These are phyloP conservation scores for Nigrograna mackinnonii DNA, from an alignment of 2,329 filamentous ascomycete species.

Conservation along the genomic window DNA sequence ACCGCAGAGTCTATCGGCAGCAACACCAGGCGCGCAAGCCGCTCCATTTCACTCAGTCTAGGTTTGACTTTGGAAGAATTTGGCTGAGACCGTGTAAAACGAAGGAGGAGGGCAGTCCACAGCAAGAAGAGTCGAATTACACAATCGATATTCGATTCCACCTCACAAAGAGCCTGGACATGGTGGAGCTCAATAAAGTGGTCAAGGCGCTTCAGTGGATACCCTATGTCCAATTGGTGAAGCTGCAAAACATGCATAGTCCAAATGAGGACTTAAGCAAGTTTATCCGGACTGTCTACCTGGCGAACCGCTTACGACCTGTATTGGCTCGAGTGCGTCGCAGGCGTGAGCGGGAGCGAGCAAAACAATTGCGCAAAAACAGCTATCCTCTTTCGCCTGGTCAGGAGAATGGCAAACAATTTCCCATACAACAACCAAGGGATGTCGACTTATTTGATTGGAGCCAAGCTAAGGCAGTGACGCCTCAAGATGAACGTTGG, in stretches of 20 bases:
- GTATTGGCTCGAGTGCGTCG: slow-evolving; percentile 5
- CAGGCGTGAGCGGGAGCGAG: slow-evolving; percentile 1
- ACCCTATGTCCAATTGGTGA: slow-evolving; percentile 9
- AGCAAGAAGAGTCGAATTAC: slow-evolving; percentile 3
- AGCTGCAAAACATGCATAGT: slow-evolving; percentile 11
- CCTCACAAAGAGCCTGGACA: slow-evolving; percentile 7
- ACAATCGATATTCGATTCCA: slow-evolving; percentile 14
- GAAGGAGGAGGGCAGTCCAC: neutral
- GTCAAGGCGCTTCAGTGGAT: slow-evolving; percentile 14
- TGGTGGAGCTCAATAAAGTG: slow-evolving; percentile 8
- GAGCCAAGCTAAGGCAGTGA: slow-evolving; percentile 1
- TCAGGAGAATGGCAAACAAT: slow-evolving; percentile 3
- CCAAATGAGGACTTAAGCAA: slow-evolving; percentile 10
- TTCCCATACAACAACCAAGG: slow-evolving; percentile 3
- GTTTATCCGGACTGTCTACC: slow-evolving; percentile 6
- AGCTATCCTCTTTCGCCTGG: slow-evolving; percentile 1
- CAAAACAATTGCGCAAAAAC: slow-evolving; percentile 5
- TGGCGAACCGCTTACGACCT: slow-evolving; percentile 6
- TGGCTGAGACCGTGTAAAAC: slow-evolving; percentile 8
- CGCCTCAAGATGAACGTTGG: no score
- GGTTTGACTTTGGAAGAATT: slow-evolving; percentile 14
- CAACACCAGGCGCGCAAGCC: slow-evolving; percentile 13
- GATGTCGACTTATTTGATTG: slow-evolving; percentile 7
- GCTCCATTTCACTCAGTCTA: slow-evolving; percentile 14
- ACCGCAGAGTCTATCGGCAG: slow-evolving; percentile 9